phyloP scores from a whole-genome alignment of 1,284 basidiomycete genomes.

The Farysia itapuensis region DNA sequence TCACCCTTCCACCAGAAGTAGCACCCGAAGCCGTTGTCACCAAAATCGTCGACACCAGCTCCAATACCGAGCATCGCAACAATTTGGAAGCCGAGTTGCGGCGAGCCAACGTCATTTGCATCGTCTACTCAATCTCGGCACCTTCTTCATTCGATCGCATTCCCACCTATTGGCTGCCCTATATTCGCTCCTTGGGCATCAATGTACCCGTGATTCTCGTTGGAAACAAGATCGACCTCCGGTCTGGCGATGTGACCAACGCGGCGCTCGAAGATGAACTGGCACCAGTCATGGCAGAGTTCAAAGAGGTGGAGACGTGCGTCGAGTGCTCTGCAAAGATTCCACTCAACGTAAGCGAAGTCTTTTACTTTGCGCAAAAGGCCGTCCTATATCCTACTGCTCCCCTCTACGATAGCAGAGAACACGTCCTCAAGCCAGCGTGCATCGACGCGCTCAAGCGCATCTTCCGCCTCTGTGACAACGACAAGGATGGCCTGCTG shows the following conservation, averaged over 20 bases:
- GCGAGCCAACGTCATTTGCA: conserved; percentile 94
- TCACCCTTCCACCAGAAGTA: conserved; percentile 56
- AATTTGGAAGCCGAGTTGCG: conserved; percentile 93
- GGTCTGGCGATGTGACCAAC: conserved; percentile 89
- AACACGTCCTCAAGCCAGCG: conserved; percentile 81
- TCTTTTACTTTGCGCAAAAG: conserved; percentile 99
- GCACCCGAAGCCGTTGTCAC: conserved; percentile 56
- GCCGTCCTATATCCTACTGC: conserved; percentile 96
- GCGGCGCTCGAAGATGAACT: conserved; percentile 79
- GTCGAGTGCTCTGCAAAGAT: conserved; percentile 89
- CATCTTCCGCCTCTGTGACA: conserved; percentile 94
- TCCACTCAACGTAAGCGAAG: conserved; percentile 83
- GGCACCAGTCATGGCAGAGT: conserved; percentile 59
- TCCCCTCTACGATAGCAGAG: conserved; percentile 91
- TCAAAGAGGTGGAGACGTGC: conserved; percentile 80
- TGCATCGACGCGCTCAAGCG: conserved; percentile 84
- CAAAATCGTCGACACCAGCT: conserved; percentile 56
- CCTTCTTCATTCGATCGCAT: conserved; percentile 94
- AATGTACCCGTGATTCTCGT: conserved; percentile 95
- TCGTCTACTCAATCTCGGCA: conserved; percentile 91
- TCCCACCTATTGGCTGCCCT: conserved; percentile 97
- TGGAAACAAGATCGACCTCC: conserved; percentile 95
- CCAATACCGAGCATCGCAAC: conserved; percentile 70
- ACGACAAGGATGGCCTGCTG: conserved; percentile 88
- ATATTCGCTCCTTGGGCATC: conserved; percentile 85